These are phyloP conservation scores for Neofusicoccum laricinum DNA, from an alignment of 2,329 filamentous ascomycete species.

Conservation along the genomic window DNA sequence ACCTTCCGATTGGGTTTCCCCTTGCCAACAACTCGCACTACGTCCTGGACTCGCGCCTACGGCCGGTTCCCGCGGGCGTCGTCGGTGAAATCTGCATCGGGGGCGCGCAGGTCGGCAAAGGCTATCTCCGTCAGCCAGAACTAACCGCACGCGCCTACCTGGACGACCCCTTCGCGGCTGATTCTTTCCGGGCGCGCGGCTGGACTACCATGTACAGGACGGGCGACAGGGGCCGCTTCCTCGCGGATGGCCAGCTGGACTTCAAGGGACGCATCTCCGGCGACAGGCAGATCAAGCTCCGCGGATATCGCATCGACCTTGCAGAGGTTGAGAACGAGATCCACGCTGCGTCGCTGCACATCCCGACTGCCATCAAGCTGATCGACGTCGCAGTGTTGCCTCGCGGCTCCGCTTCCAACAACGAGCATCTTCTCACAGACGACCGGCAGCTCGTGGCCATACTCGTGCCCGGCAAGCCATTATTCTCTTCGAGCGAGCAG, in stretches of 20 bases:
- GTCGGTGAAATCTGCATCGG: slow-evolving; percentile 43
- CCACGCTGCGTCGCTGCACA: slow-evolving; percentile 21
- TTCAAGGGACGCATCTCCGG: slow-evolving; percentile 40
- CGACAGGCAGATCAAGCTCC: slow-evolving; percentile 48
- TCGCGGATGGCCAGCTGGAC: slow-evolving; percentile 32
- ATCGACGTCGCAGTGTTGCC: slow-evolving; percentile 28
- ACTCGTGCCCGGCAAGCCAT: slow-evolving; percentile 29
- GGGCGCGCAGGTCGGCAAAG: slow-evolving; percentile 32
- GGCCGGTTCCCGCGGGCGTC: slow-evolving; percentile 37
- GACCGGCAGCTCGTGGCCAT: slow-evolving; percentile 32
- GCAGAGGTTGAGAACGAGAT: slow-evolving; percentile 41
- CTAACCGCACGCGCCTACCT: slow-evolving; percentile 24
- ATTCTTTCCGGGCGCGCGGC: slow-evolving; percentile 16
- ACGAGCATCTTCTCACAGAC: not conserved
- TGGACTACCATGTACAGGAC: slow-evolving; percentile 36
- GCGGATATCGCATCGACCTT: slow-evolving; percentile 47
- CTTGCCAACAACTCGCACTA: slow-evolving; percentile 23
- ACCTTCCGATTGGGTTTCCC: slow-evolving; percentile 1
- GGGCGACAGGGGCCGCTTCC: slow-evolving; percentile 40
- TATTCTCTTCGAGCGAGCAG: not conserved
- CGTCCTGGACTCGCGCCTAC: slow-evolving; percentile 38
- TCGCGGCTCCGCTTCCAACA: slow-evolving; percentile 16
- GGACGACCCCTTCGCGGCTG: slow-evolving; percentile 20
- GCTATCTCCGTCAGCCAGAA: slow-evolving; percentile 31
- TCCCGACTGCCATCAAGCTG: slow-evolving; percentile 17